A percentile compares a stretch with the other conserved stretches of the same genome.
phyloP scores from a whole-genome alignment of 2,329 filamentous ascomycete genomes.

The Alternaria infectoria region DNA sequence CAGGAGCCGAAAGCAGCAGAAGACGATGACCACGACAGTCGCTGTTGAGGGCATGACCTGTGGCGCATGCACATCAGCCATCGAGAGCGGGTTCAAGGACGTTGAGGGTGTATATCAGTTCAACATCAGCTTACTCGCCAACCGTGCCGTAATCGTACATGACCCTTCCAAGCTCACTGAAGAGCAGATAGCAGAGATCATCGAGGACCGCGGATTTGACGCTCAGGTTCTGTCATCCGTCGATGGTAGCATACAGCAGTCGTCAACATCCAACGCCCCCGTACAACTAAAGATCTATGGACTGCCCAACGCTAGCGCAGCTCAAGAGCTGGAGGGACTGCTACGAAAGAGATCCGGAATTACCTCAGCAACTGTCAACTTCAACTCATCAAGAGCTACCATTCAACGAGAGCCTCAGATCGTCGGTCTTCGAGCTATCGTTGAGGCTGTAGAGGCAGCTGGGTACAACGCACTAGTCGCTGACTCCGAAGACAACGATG shows the following conservation, averaged over 20 bases:
- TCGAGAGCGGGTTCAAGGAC: slow-evolving; percentile 80
- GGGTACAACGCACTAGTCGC: slow-evolving; percentile 90
- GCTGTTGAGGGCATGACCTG: slow-evolving; percentile 97
- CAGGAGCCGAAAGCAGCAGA: slow-evolving; percentile 51
- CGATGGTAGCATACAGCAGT: slow-evolving; percentile 60
- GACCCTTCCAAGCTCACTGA: slow-evolving; percentile 73
- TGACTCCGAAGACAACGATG: slow-evolving; percentile 94
- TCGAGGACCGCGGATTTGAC: slow-evolving; percentile 90
- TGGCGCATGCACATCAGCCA: slow-evolving; percentile 90
- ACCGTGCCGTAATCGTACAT: slow-evolving; percentile 87
- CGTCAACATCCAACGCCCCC: slow-evolving; percentile 63
- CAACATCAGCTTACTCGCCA: slow-evolving; percentile 92
- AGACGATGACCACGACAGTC: slow-evolving; percentile 75
- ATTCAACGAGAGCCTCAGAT: slow-evolving; percentile 74
- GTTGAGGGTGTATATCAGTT: slow-evolving; percentile 83
- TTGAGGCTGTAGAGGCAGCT: slow-evolving; percentile 79
- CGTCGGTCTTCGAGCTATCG: slow-evolving; percentile 80
- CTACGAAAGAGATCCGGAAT: slow-evolving; percentile 73
- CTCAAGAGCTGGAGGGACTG: slow-evolving; percentile 71
- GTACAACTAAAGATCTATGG: slow-evolving; percentile 87
- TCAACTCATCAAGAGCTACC: slow-evolving; percentile 74
- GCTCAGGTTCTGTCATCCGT: slow-evolving; percentile 81
- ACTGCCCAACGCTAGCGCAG: slow-evolving; percentile 72
- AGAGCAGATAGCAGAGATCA: slow-evolving; percentile 78
- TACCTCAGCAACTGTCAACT: slow-evolving; percentile 73